Base-by-base conservation (phyloP, 75 land plant genomes). In the Larix kaempferi region DNA sequence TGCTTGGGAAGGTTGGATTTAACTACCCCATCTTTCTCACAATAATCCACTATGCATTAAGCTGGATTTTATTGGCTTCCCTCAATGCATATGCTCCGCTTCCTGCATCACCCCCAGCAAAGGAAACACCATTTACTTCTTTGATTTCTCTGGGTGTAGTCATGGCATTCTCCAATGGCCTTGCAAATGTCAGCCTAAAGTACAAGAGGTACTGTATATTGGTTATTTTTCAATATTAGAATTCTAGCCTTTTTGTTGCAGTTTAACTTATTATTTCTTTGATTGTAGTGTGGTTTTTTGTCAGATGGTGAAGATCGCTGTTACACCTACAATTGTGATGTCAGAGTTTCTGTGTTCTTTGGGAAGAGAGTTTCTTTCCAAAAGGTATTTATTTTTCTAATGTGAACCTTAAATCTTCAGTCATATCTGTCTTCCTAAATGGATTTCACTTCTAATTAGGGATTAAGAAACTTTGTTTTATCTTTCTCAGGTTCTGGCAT, bases 291-390 rank as follows among this genome's bases (percentile, higher is more conserved):
- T 95, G 71, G 98, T 95, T 0, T 95, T 95, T 77, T 95, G 92
- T 82, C 98, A 95, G 81, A 95, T 95, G 98, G 93, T 95, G 19
- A 95, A 95, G 83, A 93, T 95, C 67, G 93, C 98, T 62, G 98
- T 95, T 1, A 95, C 98, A 19, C 98, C 98, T 35, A 91, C 93
- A 5, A 95, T 95, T 75, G 98, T 93, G 52, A 63, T 93, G 8
- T 85, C 98, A 54, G 98, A 95, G 74, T 95, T 91, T 66, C 69
- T 91, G n/a, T n/a, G 33, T 37, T 84, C 21, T 88, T 85, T 75
- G 59, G 80, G 6, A 91, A 91, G 75, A 84, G 41, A 62, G 87
- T 91, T 59, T 86, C 95, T 25, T 76, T 75, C 41, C 80, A 78
- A 15, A 95, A 95, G 98, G 98, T 91, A 79, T 85, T n/a, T 27